Evolutionary conservation across 345 rosid genomes (phyloP).

Genomic region (Moricandia moricandioides): DNA sequence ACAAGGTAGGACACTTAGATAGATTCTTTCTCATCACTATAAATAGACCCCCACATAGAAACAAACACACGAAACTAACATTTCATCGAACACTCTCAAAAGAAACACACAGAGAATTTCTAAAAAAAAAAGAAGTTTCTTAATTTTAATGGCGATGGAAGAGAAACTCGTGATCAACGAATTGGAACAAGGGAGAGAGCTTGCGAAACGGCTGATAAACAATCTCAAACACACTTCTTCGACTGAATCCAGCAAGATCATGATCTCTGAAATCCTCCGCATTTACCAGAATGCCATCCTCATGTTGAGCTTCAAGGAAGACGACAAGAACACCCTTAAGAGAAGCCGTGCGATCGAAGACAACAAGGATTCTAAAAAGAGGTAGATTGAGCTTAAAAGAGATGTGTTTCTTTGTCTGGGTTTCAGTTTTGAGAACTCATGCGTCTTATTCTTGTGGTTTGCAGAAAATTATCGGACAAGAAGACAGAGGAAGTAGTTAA

Average conservation of each 20-base stretch:
- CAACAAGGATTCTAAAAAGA: constrained; percentile 20
- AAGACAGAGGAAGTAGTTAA: constrained; percentile 56
- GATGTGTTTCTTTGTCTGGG: neutral
- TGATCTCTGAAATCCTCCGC: constrained; percentile 52
- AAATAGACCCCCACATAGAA: neutral
- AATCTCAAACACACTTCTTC: constrained; percentile 51
- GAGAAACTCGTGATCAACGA: constrained; percentile 49
- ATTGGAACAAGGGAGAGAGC: constrained; percentile 57
- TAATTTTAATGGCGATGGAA: constrained; percentile 43
- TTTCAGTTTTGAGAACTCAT: constrained; percentile 1
- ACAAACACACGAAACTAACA: constrained; percentile 15
- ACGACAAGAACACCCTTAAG: constrained; percentile 25
- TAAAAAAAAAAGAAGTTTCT: neutral
- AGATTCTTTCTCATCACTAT: constrained; percentile 8
- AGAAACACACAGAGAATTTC: neutral
- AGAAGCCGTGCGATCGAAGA: constrained; percentile 34
- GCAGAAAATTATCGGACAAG: constrained; percentile 55
- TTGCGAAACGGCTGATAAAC: constrained; percentile 47
- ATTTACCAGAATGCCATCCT: constrained; percentile 69
- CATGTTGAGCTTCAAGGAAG: constrained; percentile 41
- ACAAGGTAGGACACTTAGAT: neutral
- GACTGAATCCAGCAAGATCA: constrained; percentile 35
- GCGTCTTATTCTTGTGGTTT: constrained; percentile 3
- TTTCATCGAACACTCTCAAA: constrained; percentile 22
- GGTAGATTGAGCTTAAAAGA: constrained; percentile 44